Percentiles rank a stretch among this genome's conserved stretches.
phyloP scores from a whole-genome alignment of 176 grass and related monocot genomes.

The Luzula sylvatica region DNA sequence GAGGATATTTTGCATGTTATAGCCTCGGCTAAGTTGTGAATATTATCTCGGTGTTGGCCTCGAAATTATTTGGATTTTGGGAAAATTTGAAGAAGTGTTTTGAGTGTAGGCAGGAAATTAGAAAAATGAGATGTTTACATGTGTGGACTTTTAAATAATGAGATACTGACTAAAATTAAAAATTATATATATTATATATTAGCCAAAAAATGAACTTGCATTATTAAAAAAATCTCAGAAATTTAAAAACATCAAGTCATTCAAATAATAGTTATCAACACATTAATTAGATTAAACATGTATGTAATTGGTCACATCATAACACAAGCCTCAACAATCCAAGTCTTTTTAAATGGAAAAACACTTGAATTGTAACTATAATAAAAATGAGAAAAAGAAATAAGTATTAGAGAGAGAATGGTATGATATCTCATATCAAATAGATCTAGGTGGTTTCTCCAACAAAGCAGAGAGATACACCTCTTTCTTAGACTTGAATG shows the following conservation, averaged over 20 bases:
- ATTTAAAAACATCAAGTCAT: no score
- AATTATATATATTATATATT: no score
- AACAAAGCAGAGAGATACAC: constrained; percentile 82
- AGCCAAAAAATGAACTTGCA: no score
- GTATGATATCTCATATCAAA: not conserved
- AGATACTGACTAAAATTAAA: constrained; percentile 36
- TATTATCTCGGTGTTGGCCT: no score
- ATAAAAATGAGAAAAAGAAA: not conserved
- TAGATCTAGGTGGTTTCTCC: constrained; percentile 72
- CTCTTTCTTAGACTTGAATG: constrained; percentile 92
- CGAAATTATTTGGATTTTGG: no score
- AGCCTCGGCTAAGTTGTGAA: no score
- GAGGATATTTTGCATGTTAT: no score
- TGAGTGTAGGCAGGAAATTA: no score
- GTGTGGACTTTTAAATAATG: no score
- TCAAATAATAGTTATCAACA: constrained; percentile 1
- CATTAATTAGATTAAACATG: not conserved
- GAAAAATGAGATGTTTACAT: no score
- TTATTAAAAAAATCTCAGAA: no score
- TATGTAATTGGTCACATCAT: not conserved
- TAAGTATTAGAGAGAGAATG: constrained; percentile 2
- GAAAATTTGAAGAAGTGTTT: no score
- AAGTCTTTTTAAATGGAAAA: not conserved
- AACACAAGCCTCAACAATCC: not conserved
- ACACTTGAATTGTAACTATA: constrained; percentile 7